Evolutionary conservation across 805 yeast genomes (phyloP).

Genomic region (Candida boleticola): DNA sequence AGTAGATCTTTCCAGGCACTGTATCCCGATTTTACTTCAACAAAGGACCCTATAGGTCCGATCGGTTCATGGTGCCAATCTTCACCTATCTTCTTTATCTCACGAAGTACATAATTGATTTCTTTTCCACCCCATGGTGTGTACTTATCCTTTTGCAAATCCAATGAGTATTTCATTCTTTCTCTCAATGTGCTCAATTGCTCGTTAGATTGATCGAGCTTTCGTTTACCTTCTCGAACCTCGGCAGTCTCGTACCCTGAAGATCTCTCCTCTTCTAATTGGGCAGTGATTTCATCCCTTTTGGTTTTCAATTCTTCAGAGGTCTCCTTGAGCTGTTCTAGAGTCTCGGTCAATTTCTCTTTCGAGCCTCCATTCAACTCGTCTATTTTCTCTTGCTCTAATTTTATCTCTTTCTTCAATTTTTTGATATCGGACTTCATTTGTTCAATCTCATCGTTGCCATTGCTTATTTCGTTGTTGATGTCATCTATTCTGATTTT

Average conservation of each 20-base stretch:
- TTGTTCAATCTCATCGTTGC: conserved; percentile 17
- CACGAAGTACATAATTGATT: conserved; percentile 41
- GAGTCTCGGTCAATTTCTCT: conserved; percentile 24
- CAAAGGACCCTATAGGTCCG: conserved; percentile 76
- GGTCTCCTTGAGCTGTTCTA: conserved; percentile 15
- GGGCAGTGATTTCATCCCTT: conserved; percentile 13
- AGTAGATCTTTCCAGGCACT: conserved; percentile 59
- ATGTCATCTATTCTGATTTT: conserved; percentile 16
- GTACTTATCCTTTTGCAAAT: conserved; percentile 31
- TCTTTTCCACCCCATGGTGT: conserved; percentile 49
- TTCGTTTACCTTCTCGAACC: conserved; percentile 25
- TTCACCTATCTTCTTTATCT: conserved; percentile 31
- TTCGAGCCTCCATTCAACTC: conserved; percentile 44
- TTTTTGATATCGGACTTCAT: conserved; percentile 17
- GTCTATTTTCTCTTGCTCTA: conserved; percentile 40
- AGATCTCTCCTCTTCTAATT: conserved; percentile 8
- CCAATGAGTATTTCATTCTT: conserved; percentile 11
- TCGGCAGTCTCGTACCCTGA: conserved; percentile 13
- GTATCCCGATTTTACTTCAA: conserved; percentile 55
- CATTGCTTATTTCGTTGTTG: conserved; percentile 19
- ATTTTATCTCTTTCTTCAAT: conserved; percentile 19
- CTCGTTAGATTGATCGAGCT: conserved; percentile 10
- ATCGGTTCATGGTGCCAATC: conserved; percentile 50
- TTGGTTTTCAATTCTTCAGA: conserved; percentile 21
- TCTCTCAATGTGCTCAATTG: conserved; percentile 8